Percentiles rank a stretch among this genome's conserved stretches.
These are phyloP conservation scores for Tricharina praecox DNA, from an alignment of 495 filamentous ascomycete species.

Conservation along the genomic window DNA sequence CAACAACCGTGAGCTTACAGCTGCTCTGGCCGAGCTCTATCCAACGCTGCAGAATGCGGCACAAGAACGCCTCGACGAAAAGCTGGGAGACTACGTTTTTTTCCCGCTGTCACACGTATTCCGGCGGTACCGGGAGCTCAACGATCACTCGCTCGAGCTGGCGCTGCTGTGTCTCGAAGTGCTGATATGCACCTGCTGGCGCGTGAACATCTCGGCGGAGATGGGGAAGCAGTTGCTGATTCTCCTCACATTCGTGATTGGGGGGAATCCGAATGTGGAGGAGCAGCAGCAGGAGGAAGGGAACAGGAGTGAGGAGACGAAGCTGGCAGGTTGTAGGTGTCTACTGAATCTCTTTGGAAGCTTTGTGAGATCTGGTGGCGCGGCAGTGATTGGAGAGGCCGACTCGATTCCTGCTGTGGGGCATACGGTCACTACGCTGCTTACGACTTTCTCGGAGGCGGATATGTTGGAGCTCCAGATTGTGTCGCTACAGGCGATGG, in stretches of 20 bases:
- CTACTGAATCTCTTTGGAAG: slow-evolving; percentile 36
- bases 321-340: slow-evolving; percentile 43
- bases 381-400: slow-evolving; percentile 32
- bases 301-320: slow-evolving; percentile 48
- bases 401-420: slow-evolving; percentile 64
- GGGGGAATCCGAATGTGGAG: slow-evolving; percentile 37
- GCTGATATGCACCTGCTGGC: slow-evolving; percentile 65
- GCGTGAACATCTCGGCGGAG: slow-evolving; percentile 42
- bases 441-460: slow-evolving; percentile 46
- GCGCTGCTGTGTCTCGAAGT: slow-evolving; percentile 54
- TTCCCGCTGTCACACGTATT: slow-evolving; percentile 83
- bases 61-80: not conserved
- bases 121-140: slow-evolving; percentile 50
- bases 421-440: slow-evolving; percentile 60
- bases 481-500: slow-evolving; percentile 47
- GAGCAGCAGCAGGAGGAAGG: not conserved
- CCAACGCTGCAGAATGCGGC: not conserved
- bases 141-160: slow-evolving; percentile 56
- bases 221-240: slow-evolving; percentile 74
- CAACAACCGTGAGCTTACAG: slow-evolving; percentile 4
- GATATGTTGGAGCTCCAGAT: slow-evolving; percentile 46
- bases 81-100: slow-evolving; percentile 78
- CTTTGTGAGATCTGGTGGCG: slow-evolving; percentile 22
- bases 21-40: slow-evolving; percentile 3
- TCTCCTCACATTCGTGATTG: slow-evolving; percentile 62